phyloP scores from a whole-genome alignment of 306 rosid genomes.

The Biancaea sappan region DNA sequence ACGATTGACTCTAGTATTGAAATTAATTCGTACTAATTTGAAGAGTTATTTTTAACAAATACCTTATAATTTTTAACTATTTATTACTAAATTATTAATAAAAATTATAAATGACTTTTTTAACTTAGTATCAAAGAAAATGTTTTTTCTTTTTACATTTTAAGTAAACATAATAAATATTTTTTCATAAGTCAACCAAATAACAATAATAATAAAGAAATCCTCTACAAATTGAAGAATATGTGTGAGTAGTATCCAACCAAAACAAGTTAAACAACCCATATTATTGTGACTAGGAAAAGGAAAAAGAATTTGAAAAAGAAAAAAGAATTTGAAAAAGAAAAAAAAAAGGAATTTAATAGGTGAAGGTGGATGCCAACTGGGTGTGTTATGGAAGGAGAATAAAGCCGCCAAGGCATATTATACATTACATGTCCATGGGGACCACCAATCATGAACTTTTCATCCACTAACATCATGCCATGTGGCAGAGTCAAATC shows the following conservation, averaged over 20 bases:
- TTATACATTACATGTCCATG: constrained; percentile 19
- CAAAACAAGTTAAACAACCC: neutral
- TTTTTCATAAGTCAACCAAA: too few species aligned
- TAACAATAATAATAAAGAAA: too few species aligned
- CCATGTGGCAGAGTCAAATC: constrained; percentile 36
- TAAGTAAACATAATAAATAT: too few species aligned
- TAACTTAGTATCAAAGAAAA: too few species aligned
- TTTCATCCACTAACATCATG: constrained; percentile 30
- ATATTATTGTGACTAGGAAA: constrained; percentile 27
- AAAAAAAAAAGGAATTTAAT: neutral
- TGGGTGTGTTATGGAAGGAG: constrained; percentile 49
- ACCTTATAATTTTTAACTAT: too few species aligned
- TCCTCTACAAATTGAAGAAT: too few species aligned
- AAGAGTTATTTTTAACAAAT: too few species aligned
- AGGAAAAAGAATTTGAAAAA: neutral
- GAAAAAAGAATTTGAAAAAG: neutral
- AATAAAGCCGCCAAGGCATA: constrained; percentile 50
- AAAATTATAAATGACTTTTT: too few species aligned
- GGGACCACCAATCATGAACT: constrained; percentile 68
- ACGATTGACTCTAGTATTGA: too few species aligned
- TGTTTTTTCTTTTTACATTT: too few species aligned
- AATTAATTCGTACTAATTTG: too few species aligned
- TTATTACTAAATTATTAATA: too few species aligned
- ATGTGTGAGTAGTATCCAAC: neutral
- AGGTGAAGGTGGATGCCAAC: constrained; percentile 82